Evolutionary conservation across 106 monocot genomes (phyloP).

Genomic region (Triglochin maritima): DNA sequence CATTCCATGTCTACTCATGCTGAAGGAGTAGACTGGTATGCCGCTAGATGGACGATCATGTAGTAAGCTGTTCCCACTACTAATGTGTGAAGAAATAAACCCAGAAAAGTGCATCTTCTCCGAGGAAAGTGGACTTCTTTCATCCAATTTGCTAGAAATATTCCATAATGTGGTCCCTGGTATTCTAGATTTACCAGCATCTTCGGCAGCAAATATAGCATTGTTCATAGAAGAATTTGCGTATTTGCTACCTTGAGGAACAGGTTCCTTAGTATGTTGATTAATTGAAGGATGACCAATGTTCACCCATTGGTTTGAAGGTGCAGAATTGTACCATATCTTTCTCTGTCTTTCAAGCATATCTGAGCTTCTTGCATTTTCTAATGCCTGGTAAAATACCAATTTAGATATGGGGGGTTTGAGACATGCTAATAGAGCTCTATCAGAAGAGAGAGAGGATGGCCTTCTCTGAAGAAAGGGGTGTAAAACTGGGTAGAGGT

Average conservation of each 20-base stretch:
- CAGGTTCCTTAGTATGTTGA: constrained; percentile 23
- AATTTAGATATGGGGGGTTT: constrained; percentile 72
- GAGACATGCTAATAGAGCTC: constrained; percentile 56
- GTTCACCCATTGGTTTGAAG: constrained; percentile 58
- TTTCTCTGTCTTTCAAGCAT: constrained; percentile 92
- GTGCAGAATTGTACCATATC: constrained; percentile 72
- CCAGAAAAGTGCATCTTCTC: constrained; percentile 72
- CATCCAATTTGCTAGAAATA: constrained; percentile 21
- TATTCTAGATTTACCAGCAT: constrained; percentile 28
- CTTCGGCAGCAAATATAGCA: constrained; percentile 17
- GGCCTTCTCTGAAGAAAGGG: constrained; percentile 83
- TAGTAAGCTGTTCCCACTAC: constrained; percentile 47
- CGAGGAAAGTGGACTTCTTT: constrained; percentile 44
- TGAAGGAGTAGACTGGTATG: constrained; percentile 74
- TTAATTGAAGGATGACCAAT: constrained; percentile 33
- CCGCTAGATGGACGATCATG: constrained; percentile 78
- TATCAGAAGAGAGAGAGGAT: constrained; percentile 45
- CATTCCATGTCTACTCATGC: constrained; percentile 30
- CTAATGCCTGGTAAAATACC: constrained; percentile 59
- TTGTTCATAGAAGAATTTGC: constrained; percentile 8
- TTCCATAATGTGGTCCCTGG: constrained; percentile 25
- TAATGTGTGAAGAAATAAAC: constrained; percentile 55
- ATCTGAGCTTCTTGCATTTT: constrained; percentile 55
- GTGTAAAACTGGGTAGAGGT: constrained; percentile 63
- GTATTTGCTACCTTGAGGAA: constrained; percentile 21